Evolutionary conservation across 1,284 basidiomycete species (phyloP).

Genomic region (Caloboletus firmus): DNA sequence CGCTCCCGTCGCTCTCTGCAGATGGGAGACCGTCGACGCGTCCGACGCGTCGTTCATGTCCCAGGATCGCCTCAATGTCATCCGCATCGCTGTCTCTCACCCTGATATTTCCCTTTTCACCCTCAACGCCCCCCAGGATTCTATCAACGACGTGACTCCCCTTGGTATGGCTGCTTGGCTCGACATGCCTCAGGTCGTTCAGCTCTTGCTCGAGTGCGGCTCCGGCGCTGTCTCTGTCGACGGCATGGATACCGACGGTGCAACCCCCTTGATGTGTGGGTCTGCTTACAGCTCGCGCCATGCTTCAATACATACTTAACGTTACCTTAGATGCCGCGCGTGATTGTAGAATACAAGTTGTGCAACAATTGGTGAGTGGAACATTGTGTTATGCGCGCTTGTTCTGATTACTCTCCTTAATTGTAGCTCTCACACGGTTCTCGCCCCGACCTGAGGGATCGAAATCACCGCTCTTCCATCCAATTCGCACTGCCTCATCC

Average conservation of each 20-base stretch:
- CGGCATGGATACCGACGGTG: conserved; percentile 66
- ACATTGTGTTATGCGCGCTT: neutral
- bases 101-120: conserved; percentile 61
- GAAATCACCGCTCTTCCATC: conserved; percentile 64
- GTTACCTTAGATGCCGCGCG: conserved; percentile 61
- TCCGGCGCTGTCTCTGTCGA: conserved; percentile 63
- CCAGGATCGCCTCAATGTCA: conserved; percentile 50
- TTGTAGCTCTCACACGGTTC: conserved; percentile 68
- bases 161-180: conserved; percentile 75
- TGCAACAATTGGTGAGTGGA: conserved; percentile 55
- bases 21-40: conserved; percentile 66
- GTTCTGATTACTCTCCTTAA: conserved; percentile 8
- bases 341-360: conserved; percentile 64
- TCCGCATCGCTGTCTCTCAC: conserved; percentile 53
- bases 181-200: conserved; percentile 56
- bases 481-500: conserved; percentile 65
- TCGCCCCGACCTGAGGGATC: conserved; percentile 67
- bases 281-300: conserved; percentile 15
- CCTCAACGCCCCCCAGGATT: conserved; percentile 64
- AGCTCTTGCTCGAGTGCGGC: conserved; percentile 58
- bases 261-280: conserved; percentile 79
- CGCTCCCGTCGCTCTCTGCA: conserved; percentile 24
- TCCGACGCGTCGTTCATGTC: conserved; percentile 65
- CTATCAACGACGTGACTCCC: conserved; percentile 69
- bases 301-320: conserved; percentile 9